phyloP scores from a whole-genome alignment of 352 stramenopile genomes.

The Phytopythium sindhum region DNA sequence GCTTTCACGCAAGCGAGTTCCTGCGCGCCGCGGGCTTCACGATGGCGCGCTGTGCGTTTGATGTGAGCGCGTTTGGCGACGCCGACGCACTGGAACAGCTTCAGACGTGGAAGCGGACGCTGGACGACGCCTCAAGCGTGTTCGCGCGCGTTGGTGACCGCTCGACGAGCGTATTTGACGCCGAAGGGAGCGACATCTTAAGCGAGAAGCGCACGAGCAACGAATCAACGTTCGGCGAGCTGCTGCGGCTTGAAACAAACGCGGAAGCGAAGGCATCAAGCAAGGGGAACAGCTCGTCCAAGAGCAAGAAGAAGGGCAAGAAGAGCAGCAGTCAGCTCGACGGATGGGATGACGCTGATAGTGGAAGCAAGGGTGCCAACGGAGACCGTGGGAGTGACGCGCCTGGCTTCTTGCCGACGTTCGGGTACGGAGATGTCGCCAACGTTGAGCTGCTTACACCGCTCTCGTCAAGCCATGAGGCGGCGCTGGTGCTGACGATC shows the following conservation, averaged over 20 bases:
- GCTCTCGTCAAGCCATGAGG: slow-evolving; percentile 18
- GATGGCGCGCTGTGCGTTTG: slow-evolving; percentile 38
- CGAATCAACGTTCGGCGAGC: slow-evolving; percentile 5
- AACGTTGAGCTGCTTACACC: slow-evolving; percentile 43
- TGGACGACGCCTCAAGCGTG: slow-evolving; percentile 15
- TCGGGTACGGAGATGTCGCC: slow-evolving; percentile 59
- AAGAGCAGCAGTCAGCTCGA: not conserved
- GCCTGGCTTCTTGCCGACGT: slow-evolving; percentile 19
- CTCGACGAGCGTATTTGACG: slow-evolving; percentile 25
- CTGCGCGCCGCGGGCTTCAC: slow-evolving; percentile 22
- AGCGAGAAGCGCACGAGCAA: slow-evolving; percentile 1
- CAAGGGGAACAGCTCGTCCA: not conserved
- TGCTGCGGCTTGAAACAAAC: slow-evolving; percentile 11
- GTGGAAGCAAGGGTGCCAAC: not conserved
- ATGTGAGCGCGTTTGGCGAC: slow-evolving; percentile 20
- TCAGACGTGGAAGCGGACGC: slow-evolving; percentile 25
- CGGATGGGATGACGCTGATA: slow-evolving; percentile 9
- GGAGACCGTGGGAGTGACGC: not conserved
- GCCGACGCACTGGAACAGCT: slow-evolving; percentile 18
- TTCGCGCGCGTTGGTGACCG: slow-evolving; percentile 36
- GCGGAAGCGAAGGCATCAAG: slow-evolving; percentile 18
- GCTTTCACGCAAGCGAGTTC: slow-evolving; percentile 53
- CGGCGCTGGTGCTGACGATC: slow-evolving; percentile 33
- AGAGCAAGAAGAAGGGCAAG: slow-evolving; percentile 21
- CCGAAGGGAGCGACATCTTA: slow-evolving; percentile 20